These are phyloP conservation scores for Ambispora gerdemannii DNA, from an alignment of 192 early-diverging fungal species.

Conservation along the genomic window DNA sequence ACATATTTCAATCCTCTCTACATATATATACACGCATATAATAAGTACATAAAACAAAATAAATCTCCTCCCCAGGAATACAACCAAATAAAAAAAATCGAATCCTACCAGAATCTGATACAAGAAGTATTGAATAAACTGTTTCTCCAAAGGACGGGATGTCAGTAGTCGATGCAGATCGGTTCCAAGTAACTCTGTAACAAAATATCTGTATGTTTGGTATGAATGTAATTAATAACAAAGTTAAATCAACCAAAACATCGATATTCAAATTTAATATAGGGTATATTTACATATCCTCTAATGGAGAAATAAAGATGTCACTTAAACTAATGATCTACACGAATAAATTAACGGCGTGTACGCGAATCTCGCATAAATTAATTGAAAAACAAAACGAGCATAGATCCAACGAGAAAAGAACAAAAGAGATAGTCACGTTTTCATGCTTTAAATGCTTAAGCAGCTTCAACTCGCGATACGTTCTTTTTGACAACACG, in stretches of 20 bases:
- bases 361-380: no score
- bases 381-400: no score
- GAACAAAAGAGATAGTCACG: no score
- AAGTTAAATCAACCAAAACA: no score
- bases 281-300: slow-evolving; percentile 77
- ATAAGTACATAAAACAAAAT: slow-evolving; percentile 23
- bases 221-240: no score
- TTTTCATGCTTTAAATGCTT: slow-evolving; percentile 94
- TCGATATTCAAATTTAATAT: no score
- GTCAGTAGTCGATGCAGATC: slow-evolving; percentile 92
- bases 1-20: slow-evolving; percentile 88
- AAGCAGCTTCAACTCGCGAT: slow-evolving; percentile 91
- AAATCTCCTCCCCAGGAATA: not conserved
- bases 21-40: not conserved
- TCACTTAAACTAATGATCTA: slow-evolving; percentile 90
- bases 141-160: slow-evolving; percentile 86
- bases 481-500: slow-evolving; percentile 91
- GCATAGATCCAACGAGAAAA: no score
- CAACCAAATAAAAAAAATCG: slow-evolving; percentile 1
- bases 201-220: slow-evolving; percentile 72
- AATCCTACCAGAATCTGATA: slow-evolving; percentile 84
- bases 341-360: no score
- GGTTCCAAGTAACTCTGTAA: slow-evolving; percentile 92
- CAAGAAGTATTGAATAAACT: slow-evolving; percentile 96
- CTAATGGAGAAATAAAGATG: slow-evolving; percentile 89